Evolutionary conservation across 768 basidiomycete genomes (phyloP), one percentile per base, ranked within the genome.

Genomic region (Rhizopogon rudus): DNA sequence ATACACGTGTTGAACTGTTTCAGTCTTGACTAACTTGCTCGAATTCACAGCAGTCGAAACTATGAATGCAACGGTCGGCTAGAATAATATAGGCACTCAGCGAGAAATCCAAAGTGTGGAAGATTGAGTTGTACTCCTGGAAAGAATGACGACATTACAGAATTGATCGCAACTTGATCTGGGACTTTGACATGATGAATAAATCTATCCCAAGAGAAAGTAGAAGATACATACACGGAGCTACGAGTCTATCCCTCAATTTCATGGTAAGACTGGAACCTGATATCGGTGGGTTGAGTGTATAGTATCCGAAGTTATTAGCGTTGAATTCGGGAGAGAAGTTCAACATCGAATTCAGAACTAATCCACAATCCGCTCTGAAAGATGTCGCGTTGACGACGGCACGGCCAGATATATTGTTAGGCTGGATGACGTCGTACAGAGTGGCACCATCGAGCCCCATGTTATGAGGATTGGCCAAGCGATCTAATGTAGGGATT

Each of bases 381-480:
- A 62, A 1, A 1, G 59, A 52, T 3, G 61, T 57, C 5, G 62
- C 45, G 57, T 62, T 62, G 1, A 65, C 54, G 40, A 44, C 42
- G 14, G 57, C 57, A 10, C 3, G 25, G 7, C 51, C 51, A 51
- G 28, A 25, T 5, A 12, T 43, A 2, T 52, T 49, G 5, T 3
- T 6, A 13, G 57, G 3, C 16, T 49, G 3, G 1, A 64, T 6
- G 10, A 29, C 43, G 20, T 62, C 61, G 59, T 51, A 65, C 4
- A 63, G 6, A 0, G 54, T 52, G 6, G 57, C 64, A 17, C 61
- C 54, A 2, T 49, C 7, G 0, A 64, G 41, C 25, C 62, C 62
- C 46, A 8, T 20, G 0, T 53, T 57, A 10, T 44, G n/a, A 5
- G 57, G 17, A 8, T 37, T 43, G 7, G 46, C 1, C 0, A 63